phyloP scores from a whole-genome alignment of 352 stramenopile species.

The Globisporangium radiosum region DNA sequence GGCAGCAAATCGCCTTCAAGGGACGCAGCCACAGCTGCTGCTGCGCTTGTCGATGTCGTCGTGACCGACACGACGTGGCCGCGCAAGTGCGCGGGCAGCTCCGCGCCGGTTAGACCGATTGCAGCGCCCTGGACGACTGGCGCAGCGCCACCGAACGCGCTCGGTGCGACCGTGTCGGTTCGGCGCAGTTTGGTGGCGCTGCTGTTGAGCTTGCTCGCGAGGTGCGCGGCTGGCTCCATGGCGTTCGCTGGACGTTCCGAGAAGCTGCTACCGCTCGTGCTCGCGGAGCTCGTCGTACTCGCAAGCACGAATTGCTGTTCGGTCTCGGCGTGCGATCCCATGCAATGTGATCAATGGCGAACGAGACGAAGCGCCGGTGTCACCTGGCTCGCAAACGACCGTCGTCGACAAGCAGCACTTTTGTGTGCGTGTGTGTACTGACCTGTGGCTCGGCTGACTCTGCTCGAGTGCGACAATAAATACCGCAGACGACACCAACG shows the following conservation, averaged over 20 bases:
- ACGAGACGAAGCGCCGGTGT: too few relatives aligned
- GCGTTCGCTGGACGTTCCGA: constrained; percentile 17
- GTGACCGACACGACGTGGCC: constrained; percentile 40
- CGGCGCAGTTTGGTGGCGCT: constrained; percentile 1
- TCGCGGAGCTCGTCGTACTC: constrained; percentile 7
- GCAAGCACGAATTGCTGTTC: constrained; percentile 9
- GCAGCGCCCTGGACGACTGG: background rate
- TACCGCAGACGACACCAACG: too few relatives aligned
- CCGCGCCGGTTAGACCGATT: constrained; percentile 20
- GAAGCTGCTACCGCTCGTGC: constrained; percentile 17
- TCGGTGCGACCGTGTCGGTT: constrained; percentile 1
- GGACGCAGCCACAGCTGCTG: constrained; percentile 3
- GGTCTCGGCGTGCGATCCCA: constrained; percentile 10
- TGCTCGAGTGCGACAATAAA: too few relatives aligned
- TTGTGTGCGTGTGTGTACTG: too few relatives aligned
- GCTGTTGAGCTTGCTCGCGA: constrained; percentile 1
- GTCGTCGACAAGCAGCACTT: too few relatives aligned
- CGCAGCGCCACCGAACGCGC: background rate
- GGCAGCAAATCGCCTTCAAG: constrained; percentile 47
- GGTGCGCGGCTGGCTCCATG: constrained; percentile 38
- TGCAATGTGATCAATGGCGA: background rate
- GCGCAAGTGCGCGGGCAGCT: constrained; percentile 49
- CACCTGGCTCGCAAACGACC: too few relatives aligned
- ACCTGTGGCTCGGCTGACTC: too few relatives aligned
- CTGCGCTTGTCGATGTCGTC: constrained; percentile 9